phyloP scores from a whole-genome alignment of 2,329 filamentous ascomycete genomes.

The Trichoderma sp. region DNA sequence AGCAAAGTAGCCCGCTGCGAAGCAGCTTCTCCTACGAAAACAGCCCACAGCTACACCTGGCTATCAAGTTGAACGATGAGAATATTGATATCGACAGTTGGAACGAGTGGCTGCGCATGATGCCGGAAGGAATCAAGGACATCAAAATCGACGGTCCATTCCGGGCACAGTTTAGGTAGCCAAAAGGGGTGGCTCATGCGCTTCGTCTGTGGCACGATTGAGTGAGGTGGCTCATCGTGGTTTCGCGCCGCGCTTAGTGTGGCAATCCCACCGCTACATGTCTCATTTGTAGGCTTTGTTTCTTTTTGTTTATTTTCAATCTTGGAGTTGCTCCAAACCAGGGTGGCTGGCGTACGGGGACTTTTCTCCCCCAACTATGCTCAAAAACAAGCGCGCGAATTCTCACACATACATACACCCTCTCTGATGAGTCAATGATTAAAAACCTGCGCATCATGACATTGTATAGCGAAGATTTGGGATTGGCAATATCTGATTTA shows the following conservation, averaged over 20 bases:
- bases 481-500: constrained; percentile 5
- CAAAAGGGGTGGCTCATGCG: background rate
- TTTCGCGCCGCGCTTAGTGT: background rate
- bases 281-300: constrained; percentile 2
- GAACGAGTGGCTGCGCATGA: constrained; percentile 57
- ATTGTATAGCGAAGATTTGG: constrained; percentile 16
- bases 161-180: constrained; percentile 28
- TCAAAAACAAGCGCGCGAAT: background rate
- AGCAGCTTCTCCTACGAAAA: constrained; percentile 41
- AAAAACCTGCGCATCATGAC: constrained; percentile 23
- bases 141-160: constrained; percentile 54
- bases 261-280: background rate
- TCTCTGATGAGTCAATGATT: constrained; percentile 28
- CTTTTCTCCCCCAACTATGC: background rate
- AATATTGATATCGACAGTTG: constrained; percentile 52
- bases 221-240: background rate
- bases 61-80: constrained; percentile 50
- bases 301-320: constrained; percentile 7
- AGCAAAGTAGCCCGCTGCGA: constrained; percentile 39
- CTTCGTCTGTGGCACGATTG: background rate
- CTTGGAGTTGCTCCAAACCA: background rate
- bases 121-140: constrained; percentile 56
- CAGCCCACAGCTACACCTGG: constrained; percentile 49
- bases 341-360: background rate
- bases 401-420: background rate